Base-by-base conservation (phyloP, 306 rosid genomes). In the Castanea mollissima region DNA sequence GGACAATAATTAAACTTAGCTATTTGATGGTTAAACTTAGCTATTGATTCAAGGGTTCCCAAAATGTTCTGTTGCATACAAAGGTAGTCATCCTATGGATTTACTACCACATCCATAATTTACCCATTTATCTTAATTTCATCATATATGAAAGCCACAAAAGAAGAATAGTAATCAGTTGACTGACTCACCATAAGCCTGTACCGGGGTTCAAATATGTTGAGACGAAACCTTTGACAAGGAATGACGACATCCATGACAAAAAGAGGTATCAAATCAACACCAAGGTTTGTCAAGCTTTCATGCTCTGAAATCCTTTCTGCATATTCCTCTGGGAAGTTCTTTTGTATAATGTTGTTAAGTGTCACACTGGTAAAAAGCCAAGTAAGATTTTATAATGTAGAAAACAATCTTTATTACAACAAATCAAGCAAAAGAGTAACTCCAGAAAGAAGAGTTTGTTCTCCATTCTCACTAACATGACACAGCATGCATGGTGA, bases 181-280 rank as follows among this genome's bases (percentile, higher is more conserved):
- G 14, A 82, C 74, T 60, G 80, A 85, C 93, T 91, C 87, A 95
- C 99, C 99, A 95, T 95, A 29, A 95, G 93, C 90, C 99, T 91
- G 88, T 95, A 95, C 31, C 97, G 99, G 55, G 99, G 97, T 85
- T 95, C 99, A 86, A 95, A 95, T 87, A 95, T 95, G 87, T 95
- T 84, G 71, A 95, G 94, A 6, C 96, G 94, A 70, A 95, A 91
- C 85, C 87, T 95, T 83, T 95, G 99, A 85, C 97, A 89, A 11
- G 98, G 98, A 67, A 95, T 84, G 79, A 93, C 97, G 73, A 90
- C 99, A 84, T 95, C 99, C 99, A 95, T 95, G 86, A 95, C 99
- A 90, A 95, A 95, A 63, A 95, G 99, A 74, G 99, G 99, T 78
- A 95, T 87, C 82, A 90, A 83, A 88, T 95, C 98, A 67, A 85